A percentile compares a stretch with the other conserved stretches of the same genome.
phyloP scores from a whole-genome alignment of 768 basidiomycete species.

The Postia placenta region DNA sequence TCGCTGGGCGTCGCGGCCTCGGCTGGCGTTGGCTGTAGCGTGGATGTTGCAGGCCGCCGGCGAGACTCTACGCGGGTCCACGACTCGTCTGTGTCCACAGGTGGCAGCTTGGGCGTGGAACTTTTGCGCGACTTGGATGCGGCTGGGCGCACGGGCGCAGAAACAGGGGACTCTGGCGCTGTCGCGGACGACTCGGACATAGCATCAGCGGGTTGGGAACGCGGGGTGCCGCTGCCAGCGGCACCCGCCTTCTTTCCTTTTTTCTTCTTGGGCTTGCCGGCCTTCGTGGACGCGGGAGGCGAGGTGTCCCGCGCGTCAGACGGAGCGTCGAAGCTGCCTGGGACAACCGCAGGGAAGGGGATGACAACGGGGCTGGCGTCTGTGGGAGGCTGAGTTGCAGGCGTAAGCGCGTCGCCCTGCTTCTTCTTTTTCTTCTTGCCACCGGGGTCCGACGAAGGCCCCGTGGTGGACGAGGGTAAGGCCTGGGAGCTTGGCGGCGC shows the following conservation, averaged over 20 bases:
- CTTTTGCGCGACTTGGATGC: conserved; percentile 30
- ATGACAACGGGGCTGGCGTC: conserved; percentile 25
- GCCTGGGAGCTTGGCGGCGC: conserved; percentile 13
- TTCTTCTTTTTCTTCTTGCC: conserved; percentile 19
- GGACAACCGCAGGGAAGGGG: conserved; percentile 33
- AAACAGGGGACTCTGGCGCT: conserved; percentile 19
- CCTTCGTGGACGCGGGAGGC: conserved; percentile 19
- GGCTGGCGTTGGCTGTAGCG: conserved; percentile 3
- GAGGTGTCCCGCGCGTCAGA: conserved; percentile 12
- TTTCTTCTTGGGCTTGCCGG: conserved; percentile 41
- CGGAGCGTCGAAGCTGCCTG: conserved; percentile 37
- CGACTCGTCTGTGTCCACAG: conserved; percentile 48
- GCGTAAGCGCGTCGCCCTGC: neutral
- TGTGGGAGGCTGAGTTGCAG: conserved; percentile 2
- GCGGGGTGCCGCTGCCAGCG: conserved; percentile 4
- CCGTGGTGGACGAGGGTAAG: conserved; percentile 4
- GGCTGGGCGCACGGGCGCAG: conserved; percentile 5
- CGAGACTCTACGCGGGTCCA: conserved; percentile 68
- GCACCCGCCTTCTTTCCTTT: conserved; percentile 28
- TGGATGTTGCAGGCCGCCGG: conserved; percentile 22
- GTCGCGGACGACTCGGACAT: conserved; percentile 24
- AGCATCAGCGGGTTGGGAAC: conserved; percentile 12
- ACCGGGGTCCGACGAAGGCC: conserved; percentile 7
- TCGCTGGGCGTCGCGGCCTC: neutral
- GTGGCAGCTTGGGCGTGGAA: conserved; percentile 22